Evolutionary conservation across 129 eudicot species (phyloP).

Genomic region (Ambrosia artemisiifolia): DNA sequence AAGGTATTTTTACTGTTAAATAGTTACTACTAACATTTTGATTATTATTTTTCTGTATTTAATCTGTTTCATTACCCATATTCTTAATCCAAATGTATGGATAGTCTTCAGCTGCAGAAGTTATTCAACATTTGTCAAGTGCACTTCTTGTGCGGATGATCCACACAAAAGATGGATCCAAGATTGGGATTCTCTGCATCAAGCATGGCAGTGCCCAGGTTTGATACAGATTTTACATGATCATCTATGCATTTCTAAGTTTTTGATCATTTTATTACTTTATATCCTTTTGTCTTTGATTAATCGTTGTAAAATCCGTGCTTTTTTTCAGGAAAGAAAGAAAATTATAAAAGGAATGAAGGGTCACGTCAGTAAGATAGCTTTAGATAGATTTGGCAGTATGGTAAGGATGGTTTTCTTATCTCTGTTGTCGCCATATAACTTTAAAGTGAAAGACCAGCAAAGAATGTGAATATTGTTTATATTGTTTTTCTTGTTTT

Average conservation of each 20-base stretch:
- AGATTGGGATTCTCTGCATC: slow-evolving; percentile 67
- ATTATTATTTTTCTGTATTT: background rate
- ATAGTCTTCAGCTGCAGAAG: slow-evolving; percentile 84
- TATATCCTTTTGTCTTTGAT: background rate
- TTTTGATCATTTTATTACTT: background rate
- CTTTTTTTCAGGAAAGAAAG: slow-evolving; percentile 65
- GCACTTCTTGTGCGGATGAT: slow-evolving; percentile 76
- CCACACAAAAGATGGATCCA: slow-evolving; percentile 82
- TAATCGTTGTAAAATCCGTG: background rate
- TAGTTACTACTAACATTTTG: background rate
- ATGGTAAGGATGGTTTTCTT: slow-evolving; percentile 42
- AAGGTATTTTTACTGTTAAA: slow-evolving; percentile 41
- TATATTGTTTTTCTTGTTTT: background rate
- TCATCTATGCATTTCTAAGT: background rate
- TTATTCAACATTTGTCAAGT: slow-evolving; percentile 77
- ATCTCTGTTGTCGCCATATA: background rate
- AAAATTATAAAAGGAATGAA: slow-evolving; percentile 90
- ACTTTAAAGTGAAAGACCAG: background rate
- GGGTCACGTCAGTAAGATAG: slow-evolving; percentile 71
- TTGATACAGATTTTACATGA: background rate
- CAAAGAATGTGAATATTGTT: background rate
- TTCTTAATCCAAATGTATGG: slow-evolving; percentile 32
- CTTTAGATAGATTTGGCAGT: slow-evolving; percentile 63
- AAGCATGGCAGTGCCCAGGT: slow-evolving; percentile 99
- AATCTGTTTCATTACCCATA: background rate